Evolutionary conservation across 2,329 filamentous ascomycete genomes (phyloP), one percentile per base, ranked within the genome.

Genomic region (Stemphylium beticola): DNA sequence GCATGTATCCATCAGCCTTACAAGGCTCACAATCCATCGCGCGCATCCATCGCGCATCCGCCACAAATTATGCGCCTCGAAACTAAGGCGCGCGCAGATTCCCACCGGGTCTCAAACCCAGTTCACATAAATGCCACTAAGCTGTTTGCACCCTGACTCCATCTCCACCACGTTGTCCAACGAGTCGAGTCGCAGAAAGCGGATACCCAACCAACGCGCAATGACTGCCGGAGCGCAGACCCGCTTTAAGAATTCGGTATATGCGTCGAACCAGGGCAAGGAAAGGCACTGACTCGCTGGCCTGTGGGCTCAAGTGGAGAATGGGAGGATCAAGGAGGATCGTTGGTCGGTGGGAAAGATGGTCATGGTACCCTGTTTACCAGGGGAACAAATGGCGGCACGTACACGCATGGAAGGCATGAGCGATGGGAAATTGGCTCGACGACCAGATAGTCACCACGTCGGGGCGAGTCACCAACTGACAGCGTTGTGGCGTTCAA

Each of bases 1-100:
- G 32, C 41, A 47, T 9, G 17, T 24, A 44, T 51, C 36, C 51
- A 52, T 55, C 53, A 55, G 53, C 53, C 53, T 43, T 55, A 55
- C 53, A 46, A 46, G 45, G 44, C 51, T 49, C 41, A 14, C 17
- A 39, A 17, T 53, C 45, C 50, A 49, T 53, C 45, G 44, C 41
- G 43, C 50, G 37, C 50, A 38, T 49, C 32, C 29, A 49, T 44
- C 22, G 47, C 29, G 40, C 17, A n/a, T 18, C 33, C 42, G 44
- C 33, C 39, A 50, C 46, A 42, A 24, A 14, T 46, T 47, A 55
- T 55, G 53, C 53, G 33, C 49, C 49, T 53, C 20, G 26, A 39
- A 33, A 38, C 34, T 47, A 26, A 53, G 43, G 43, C 43, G 39
- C 37, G 29, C 39, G 46, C 43, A 57, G 43, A 53, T 53, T 43